Base-by-base conservation (phyloP, 192 early-diverging fungal genomes). In the Pilaira anomala region DNA sequence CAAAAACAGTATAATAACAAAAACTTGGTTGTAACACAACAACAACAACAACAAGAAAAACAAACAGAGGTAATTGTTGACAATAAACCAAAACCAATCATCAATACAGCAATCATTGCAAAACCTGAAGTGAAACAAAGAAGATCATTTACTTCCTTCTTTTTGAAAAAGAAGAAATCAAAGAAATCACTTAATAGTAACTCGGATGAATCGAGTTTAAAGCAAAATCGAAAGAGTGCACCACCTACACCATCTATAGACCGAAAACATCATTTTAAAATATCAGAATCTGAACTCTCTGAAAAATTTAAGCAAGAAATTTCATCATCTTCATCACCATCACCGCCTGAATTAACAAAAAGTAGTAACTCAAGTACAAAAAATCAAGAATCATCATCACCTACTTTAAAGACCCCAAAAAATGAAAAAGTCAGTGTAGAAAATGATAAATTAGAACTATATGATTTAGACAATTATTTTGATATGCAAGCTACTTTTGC, bases 401-500 rank as follows among this genome's bases (percentile, higher is more conserved):
- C 33, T 36, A 9, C 33, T 36, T 36, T 36, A 36, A 36, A 36
- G 33, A 36, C 33, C 6, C 33, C 33, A 36, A 36, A 36, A 9
- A 36, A 36, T 36, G 33, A 9, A 1, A 9, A 36, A 9, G 33
- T 36, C n/a, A n/a, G n/a, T n/a, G n/a, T n/a, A n/a, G n/a, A n/a
- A n/a, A n/a, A n/a, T 9, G 40, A 42, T 24, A 58, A 58, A 39
- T 39, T 42, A 11, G 56, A 58, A 6, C 22, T 58, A 40, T 58
- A 41, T 21, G 56, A 58, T 42, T 24, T 41, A 1, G 56, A 58
- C 3, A 42, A 18, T 39, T 58, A 40, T 40, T 58, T 58, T 58
- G 56, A 58, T 16, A 58, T 58, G 56, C 56, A 58, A 25, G 56
- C 56, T 13, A 58, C 56, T 0, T 58, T 58, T 42, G 56, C 56